These are phyloP conservation scores for Monosporascus sp. DNA, from an alignment of 2,329 filamentous ascomycete species.

Conservation along the genomic window DNA sequence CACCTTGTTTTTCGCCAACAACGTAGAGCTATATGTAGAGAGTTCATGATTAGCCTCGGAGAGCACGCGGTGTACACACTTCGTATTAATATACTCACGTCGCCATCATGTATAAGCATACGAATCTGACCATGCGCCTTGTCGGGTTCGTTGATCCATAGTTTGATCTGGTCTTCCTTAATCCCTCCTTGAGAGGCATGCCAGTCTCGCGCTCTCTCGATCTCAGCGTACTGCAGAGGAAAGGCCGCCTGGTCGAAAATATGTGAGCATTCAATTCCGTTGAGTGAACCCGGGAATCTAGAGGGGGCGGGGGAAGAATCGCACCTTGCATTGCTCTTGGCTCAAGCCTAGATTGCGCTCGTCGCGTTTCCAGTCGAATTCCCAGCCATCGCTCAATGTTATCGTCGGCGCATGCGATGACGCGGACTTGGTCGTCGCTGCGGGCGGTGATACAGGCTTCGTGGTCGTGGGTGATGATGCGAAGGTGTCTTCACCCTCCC, in stretches of 20 bases:
- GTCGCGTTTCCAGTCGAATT: constrained; percentile 9
- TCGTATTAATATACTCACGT: neutral
- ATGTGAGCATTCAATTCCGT: neutral
- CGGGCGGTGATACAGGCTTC: neutral
- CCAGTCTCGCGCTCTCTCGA: constrained; percentile 13
- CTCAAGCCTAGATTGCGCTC: constrained; percentile 16
- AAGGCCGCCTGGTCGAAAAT: constrained; percentile 10
- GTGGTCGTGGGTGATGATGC: no score
- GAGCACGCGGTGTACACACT: neutral
- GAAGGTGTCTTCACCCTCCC: no score
- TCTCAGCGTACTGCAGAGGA: constrained; percentile 19
- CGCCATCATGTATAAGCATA: constrained; percentile 29
- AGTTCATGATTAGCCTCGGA: neutral
- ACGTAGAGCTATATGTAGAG: neutral
- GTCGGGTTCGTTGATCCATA: constrained; percentile 14
- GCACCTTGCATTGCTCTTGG: constrained; percentile 14
- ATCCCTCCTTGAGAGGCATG: constrained; percentile 4
- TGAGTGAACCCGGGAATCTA: neutral
- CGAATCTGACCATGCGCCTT: constrained; percentile 22
- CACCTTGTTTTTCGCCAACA: constrained; percentile 4
- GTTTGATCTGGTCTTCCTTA: constrained; percentile 11
- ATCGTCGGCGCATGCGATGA: neutral
- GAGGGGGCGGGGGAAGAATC: neutral
- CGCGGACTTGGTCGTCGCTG: neutral
- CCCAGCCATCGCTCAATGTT: neutral